Percentiles rank a stretch among this genome's conserved stretches.
These are phyloP conservation scores for Desmodesmus armatus DNA, from an alignment of 139 green algal genomes.

Conservation along the genomic window DNA sequence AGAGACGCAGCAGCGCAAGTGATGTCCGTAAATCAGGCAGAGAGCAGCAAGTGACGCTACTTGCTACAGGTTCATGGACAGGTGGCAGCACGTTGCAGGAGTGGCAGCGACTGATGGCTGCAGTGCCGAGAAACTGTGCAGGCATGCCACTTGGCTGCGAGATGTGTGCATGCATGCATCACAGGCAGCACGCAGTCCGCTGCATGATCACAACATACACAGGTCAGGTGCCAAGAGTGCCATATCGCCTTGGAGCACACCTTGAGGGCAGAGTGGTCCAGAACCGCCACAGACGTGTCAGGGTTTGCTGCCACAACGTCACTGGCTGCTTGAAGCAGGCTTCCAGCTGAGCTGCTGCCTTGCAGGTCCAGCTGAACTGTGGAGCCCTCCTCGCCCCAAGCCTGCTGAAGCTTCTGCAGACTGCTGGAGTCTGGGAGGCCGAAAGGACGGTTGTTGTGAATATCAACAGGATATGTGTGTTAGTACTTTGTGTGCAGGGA, in stretches of 20 bases:
- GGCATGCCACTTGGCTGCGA: not conserved
- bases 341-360: slow-evolving; percentile 7
- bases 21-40: not conserved
- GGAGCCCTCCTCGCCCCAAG: not conserved
- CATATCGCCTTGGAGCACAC: slow-evolving; percentile 8
- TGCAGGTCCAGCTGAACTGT: slow-evolving; percentile 9
- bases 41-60: not conserved
- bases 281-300: slow-evolving; percentile 8
- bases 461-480: not conserved
- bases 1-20: not conserved
- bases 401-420: slow-evolving; percentile 11
- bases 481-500: not conserved
- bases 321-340: slow-evolving; percentile 19
- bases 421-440: not conserved
- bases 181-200: not conserved
- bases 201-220: not conserved
- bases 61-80: too few relatives aligned
- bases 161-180: not conserved
- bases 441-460: not conserved
- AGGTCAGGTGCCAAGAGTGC: not conserved
- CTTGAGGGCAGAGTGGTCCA: slow-evolving; percentile 42
- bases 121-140: too few relatives aligned
- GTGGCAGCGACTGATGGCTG: too few relatives aligned
- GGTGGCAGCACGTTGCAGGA: too few relatives aligned
- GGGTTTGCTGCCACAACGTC: slow-evolving; percentile 19